A percentile compares a stretch with the other conserved stretches of the same genome.
phyloP scores from a whole-genome alignment of 495 filamentous ascomycete species.

The Neurospora sp. region DNA sequence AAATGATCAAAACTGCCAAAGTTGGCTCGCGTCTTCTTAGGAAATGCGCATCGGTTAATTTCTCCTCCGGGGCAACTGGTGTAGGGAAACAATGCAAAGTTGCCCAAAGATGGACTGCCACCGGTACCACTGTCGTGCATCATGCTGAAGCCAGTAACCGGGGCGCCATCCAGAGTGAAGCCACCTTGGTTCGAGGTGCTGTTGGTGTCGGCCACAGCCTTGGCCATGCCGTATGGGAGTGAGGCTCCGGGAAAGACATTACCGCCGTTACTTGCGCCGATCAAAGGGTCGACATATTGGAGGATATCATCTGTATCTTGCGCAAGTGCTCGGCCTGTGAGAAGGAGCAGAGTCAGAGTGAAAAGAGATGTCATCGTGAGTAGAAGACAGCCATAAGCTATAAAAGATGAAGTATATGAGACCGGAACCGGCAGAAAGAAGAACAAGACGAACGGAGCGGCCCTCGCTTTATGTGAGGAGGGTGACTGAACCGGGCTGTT shows the following conservation, averaged over 20 bases:
- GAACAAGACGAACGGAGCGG: background rate
- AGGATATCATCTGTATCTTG: constrained; percentile 27
- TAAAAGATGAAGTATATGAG: background rate
- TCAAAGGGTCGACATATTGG: constrained; percentile 43
- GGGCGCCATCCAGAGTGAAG: constrained; percentile 53
- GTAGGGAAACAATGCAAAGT: constrained; percentile 65
- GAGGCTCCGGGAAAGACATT: constrained; percentile 72
- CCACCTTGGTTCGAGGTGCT: constrained; percentile 59
- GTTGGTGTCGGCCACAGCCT: constrained; percentile 62
- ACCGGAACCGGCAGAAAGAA: background rate
- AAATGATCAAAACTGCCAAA: constrained; percentile 34
- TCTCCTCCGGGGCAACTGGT: constrained; percentile 54
- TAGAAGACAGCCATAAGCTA: background rate
- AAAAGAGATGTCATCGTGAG: constrained; percentile 1
- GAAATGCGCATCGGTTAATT: constrained; percentile 53
- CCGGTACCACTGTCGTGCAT: constrained; percentile 70
- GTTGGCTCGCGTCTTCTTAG: constrained; percentile 31
- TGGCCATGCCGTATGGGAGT: constrained; percentile 67
- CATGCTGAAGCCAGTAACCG: constrained; percentile 55
- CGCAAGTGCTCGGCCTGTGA: constrained; percentile 1
- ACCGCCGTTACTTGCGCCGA: constrained; percentile 51
- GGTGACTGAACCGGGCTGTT: background rate
- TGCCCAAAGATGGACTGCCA: constrained; percentile 57
- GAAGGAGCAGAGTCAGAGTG: constrained; percentile 5
- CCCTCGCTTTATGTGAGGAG: background rate